phyloP scores from a whole-genome alignment of 2,329 filamentous ascomycete species.

The Diaporthe australafricana region DNA sequence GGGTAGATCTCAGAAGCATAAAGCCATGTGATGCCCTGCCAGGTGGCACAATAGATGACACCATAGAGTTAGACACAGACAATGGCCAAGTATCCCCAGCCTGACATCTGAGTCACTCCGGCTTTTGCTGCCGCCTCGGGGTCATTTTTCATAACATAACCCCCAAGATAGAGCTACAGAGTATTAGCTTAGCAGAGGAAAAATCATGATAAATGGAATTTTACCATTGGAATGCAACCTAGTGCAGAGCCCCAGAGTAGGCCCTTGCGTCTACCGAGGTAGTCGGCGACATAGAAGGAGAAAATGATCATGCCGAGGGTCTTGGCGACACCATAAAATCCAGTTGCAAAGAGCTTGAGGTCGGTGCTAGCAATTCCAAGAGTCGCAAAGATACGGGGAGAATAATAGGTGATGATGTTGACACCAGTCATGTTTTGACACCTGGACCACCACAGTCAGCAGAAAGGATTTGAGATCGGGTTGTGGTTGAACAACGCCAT shows the following conservation, averaged over 20 bases:
- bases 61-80: conserved; percentile 20
- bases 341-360: conserved; percentile 20
- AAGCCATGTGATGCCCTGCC: conserved; percentile 15
- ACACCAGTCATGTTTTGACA: conserved; percentile 73
- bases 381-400: conserved; percentile 66
- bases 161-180: neutral
- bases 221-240: conserved; percentile 16
- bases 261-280: conserved; percentile 12
- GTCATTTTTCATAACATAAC: conserved; percentile 15
- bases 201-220: neutral
- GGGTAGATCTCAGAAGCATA: conserved; percentile 20
- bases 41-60: conserved; percentile 19
- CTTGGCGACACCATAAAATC: conserved; percentile 19
- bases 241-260: conserved; percentile 18
- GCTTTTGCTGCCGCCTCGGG: conserved; percentile 1
- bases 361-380: conserved; percentile 20
- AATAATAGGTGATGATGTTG: conserved; percentile 45
- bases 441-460: conserved; percentile 73
- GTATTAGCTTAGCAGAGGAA: neutral
- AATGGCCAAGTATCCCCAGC: conserved; percentile 16
- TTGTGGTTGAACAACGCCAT: neutral
- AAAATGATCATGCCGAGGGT: conserved; percentile 25
- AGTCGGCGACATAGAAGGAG: conserved; percentile 12
- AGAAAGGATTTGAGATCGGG: conserved; percentile 50
- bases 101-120: conserved; percentile 11